These are phyloP conservation scores for Hypoxylon crocopeplum DNA, from an alignment of 495 filamentous ascomycete genomes.

Conservation along the genomic window DNA sequence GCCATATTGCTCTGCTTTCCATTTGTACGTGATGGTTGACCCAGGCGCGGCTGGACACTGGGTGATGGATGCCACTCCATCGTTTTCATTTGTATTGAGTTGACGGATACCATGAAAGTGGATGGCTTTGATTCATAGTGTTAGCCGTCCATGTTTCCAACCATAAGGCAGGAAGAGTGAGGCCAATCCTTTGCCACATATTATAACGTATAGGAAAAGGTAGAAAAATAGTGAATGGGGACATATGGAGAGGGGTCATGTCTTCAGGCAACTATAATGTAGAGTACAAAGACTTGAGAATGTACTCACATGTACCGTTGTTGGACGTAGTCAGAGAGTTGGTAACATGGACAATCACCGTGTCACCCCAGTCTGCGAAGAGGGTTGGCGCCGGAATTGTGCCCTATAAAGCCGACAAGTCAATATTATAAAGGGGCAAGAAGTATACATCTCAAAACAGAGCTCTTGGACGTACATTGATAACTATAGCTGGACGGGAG, in stretches of 20 bases:
- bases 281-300: not conserved
- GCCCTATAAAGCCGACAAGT: conserved; percentile 28
- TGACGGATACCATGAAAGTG: conserved; percentile 63
- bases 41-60: conserved; percentile 59
- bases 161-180: too few relatives aligned
- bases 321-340: conserved; percentile 28
- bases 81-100: conserved; percentile 44
- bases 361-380: conserved; percentile 55
- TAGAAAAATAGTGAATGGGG: too few relatives aligned
- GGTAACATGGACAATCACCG: conserved; percentile 40
- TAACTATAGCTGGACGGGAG: conserved; percentile 45
- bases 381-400: conserved; percentile 53
- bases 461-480: conserved; percentile 43
- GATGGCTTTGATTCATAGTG: conserved; percentile 33
- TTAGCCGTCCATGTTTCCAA: too few relatives aligned
- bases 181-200: too few relatives aligned
- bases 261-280: not conserved
- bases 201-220: too few relatives aligned
- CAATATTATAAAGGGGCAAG: not conserved
- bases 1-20: conserved; percentile 61
- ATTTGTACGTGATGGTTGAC: conserved; percentile 57
- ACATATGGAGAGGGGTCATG: too few relatives aligned
- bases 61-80: conserved; percentile 55
- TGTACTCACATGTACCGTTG: conserved; percentile 32
- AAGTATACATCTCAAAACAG: too few relatives aligned